Evolutionary conservation across 2,329 filamentous ascomycete species (phyloP).

Genomic region (Colletotrichum caudatum): DNA sequence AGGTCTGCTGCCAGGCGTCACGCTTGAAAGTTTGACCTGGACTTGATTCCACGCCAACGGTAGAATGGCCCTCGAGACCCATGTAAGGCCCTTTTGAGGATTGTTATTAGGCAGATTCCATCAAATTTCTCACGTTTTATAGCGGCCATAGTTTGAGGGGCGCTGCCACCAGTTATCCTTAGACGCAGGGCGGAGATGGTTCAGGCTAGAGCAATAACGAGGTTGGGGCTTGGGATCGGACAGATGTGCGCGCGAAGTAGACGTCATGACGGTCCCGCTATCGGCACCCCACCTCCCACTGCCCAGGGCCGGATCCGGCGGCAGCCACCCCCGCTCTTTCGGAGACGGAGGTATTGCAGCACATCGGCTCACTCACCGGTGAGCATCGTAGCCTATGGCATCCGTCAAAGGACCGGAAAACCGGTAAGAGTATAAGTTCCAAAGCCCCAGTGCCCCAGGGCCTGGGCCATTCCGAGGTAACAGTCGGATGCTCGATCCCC

Average conservation of each 20-base stretch:
- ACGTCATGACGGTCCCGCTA: conserved; percentile 5
- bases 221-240: background rate
- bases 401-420: background rate
- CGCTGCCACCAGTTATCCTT: no score
- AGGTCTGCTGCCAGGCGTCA: background rate
- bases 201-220: background rate
- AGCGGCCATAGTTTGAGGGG: background rate
- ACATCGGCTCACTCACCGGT: conserved; percentile 10
- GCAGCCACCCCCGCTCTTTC: background rate
- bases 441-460: background rate
- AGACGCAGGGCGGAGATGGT: background rate
- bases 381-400: background rate
- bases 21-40: no score
- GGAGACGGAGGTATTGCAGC: background rate
- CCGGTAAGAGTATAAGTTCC: background rate
- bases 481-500: background rate
- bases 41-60: background rate
- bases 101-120: background rate
- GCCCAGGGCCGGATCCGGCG: conserved; percentile 12
- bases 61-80: background rate
- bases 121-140: conserved; percentile 3
- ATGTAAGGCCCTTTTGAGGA: background rate
- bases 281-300: conserved; percentile 4
- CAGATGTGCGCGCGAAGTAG: background rate
- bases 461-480: conserved; percentile 1